Evolutionary conservation across 345 rosid species (phyloP).

Genomic region (Arabidopsis thaliana): TAIR10.1 NC_003074.8:9822501-9823000

Average conservation of each 20-base stretch:
- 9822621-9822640: background rate
- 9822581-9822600: background rate
- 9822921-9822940: constrained; percentile 58
- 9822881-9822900: constrained; percentile 76
- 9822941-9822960: constrained; percentile 65
- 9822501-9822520: background rate
- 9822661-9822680: constrained; percentile 80
- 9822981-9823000: constrained; percentile 73
- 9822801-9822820: constrained; percentile 49
- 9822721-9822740: constrained; percentile 62
- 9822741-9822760: constrained; percentile 6
- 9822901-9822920: constrained; percentile 50
- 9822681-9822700: constrained; percentile 81
- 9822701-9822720: constrained; percentile 66
- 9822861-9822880: constrained; percentile 77
- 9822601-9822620: background rate
- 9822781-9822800: background rate
- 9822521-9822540: background rate
- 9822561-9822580: background rate
- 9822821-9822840: constrained; percentile 63
- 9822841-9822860: constrained; percentile 90
- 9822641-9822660: constrained; percentile 48
- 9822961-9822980: constrained; percentile 94
- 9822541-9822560: background rate
- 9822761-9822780: constrained; percentile 18